Evolutionary conservation across 208 protist species (phyloP).

Genomic region (Trichomonas vaginalis): DNA sequence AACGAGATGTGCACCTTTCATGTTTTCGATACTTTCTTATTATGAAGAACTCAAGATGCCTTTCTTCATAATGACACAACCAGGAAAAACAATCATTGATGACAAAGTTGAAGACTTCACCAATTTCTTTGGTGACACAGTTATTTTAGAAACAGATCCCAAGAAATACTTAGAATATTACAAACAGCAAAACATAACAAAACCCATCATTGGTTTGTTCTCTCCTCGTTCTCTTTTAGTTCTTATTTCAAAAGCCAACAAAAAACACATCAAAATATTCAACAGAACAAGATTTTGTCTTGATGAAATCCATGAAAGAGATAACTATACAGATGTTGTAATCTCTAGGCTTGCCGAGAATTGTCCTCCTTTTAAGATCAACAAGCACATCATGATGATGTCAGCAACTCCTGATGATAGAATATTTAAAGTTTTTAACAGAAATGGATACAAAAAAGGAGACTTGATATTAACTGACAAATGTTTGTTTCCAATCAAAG

Average conservation of each 20-base stretch:
- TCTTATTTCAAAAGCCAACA: background rate
- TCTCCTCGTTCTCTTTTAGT: background rate
- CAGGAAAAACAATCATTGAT: background rate
- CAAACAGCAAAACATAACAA: background rate
- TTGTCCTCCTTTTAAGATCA: no score
- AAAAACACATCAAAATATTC: background rate
- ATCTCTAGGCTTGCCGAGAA: background rate
- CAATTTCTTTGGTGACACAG: background rate
- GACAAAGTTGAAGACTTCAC: background rate
- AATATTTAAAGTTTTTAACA: background rate
- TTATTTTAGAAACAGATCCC: background rate
- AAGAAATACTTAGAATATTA: background rate
- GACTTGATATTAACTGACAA: background rate
- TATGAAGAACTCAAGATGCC: background rate
- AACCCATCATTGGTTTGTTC: background rate
- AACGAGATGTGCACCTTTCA: background rate
- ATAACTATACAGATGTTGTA: background rate
- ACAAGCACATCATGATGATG: background rate
- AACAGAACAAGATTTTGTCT: background rate
- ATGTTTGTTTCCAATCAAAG: background rate
- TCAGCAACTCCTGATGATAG: background rate
- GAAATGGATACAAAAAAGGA: background rate
- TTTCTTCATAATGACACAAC: background rate
- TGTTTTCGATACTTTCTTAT: background rate
- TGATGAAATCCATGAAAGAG: conserved; percentile 11